Base-by-base conservation (phyloP, 352 stramenopile genomes). In the Peronospora destructor region DNA sequence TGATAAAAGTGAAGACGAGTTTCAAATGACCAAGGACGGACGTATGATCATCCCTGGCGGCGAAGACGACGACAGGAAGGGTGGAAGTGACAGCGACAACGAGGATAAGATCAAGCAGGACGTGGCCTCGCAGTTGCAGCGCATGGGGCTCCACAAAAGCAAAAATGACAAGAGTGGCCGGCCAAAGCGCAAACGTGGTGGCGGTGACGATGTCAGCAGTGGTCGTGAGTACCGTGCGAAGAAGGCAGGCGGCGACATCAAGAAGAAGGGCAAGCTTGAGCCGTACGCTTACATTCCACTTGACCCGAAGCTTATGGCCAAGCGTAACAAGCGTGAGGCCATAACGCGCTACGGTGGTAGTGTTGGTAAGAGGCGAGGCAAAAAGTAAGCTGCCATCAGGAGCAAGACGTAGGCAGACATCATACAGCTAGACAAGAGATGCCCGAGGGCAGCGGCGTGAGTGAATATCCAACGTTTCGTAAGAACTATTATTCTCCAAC, bases 251-350 rank as follows among this genome's bases (percentile, higher is more conserved):
- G 95, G 95, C 44, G 95, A 98, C 68, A 79, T 97, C 23, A 97
- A 95, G 73, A 97, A 95, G 65, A 97, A 98, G 84, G 88, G 86
- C 65, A 98, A 98, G 71, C 89, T 97, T 25, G 94, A 98, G 62
- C 95, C 95, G 45, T 98, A 98, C 67, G 94, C 95, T 7, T 98
- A 97, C 76, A 97, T 98, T 53, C 94, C 94, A 45, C 71, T 98
- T 38, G 91, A 98, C 73, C 91, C 91, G 13, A 97, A 97, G 61
- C 75, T 96, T 37, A 97, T 94, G 84, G 80, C 81, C 49, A 91
- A 88, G 65, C 78, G 81, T 59, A 90, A 92, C 74, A 91, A 91
- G 59, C 78, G 80, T 52, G 73, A 63, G 37, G 84, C 80, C 13
- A 81, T 94, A 42, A 75, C 71, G 47, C 76, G 73, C 45, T 94